Conservation (phyloP, 768 basidiomycete species). For the Rhizopogon vesiculosus region DNA sequence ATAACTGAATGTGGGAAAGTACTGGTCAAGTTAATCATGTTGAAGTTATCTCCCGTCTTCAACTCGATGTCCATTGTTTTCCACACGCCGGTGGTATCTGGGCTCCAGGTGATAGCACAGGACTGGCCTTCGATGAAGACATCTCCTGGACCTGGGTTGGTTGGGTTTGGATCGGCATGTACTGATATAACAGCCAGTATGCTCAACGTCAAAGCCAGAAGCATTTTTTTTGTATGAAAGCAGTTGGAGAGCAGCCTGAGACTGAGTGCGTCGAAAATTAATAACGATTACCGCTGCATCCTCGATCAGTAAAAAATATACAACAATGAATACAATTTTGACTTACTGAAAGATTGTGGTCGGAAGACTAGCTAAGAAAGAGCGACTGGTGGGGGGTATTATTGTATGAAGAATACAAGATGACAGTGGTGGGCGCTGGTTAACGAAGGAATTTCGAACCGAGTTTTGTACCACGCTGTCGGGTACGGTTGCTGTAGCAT, state of each 20-base stretch:
- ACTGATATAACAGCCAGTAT: conserved; percentile 30
- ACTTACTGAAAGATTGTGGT: neutral
- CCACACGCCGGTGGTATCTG: conserved; percentile 60
- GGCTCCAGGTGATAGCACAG: conserved; percentile 57
- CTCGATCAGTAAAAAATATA: neutral
- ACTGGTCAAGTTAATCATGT: conserved; percentile 69
- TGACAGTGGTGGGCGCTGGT: neutral
- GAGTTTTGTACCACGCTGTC: neutral
- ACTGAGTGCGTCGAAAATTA: neutral
- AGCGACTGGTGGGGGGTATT: conserved; percentile 1
- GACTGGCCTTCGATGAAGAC: conserved; percentile 50
- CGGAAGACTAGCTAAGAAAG: neutral
- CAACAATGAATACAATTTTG: neutral
- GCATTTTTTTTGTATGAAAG: conserved; percentile 14
- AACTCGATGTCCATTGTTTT: conserved; percentile 69
- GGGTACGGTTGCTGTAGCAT: too few relatives aligned
- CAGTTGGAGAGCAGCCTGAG: neutral
- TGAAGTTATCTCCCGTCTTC: conserved; percentile 72
- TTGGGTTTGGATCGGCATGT: conserved; percentile 57
- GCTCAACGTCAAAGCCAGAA: conserved; percentile 10
- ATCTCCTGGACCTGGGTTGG: conserved; percentile 53
- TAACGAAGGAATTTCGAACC: neutral
- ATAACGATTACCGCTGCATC: neutral
- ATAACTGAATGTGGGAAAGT: conserved; percentile 19
- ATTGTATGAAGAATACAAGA: neutral